A percentile compares a stretch with the other conserved stretches of the same genome.
Evolutionary conservation across 495 filamentous ascomycete genomes (phyloP).

Genomic region (Cryomyces minteri): DNA sequence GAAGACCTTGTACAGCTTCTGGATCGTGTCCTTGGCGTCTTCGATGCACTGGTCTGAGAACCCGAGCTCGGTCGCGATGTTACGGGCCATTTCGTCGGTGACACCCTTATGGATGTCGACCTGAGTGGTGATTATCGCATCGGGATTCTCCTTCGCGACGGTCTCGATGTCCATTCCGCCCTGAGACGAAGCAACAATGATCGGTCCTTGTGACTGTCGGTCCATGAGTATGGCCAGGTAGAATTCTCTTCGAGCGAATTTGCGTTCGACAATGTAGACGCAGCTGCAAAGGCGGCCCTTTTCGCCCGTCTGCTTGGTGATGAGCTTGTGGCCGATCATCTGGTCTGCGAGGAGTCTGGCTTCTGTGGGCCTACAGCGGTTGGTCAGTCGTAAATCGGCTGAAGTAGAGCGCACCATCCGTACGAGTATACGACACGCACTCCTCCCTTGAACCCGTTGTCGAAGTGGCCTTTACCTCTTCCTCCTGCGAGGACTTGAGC

Average conservation of each 20-base stretch:
- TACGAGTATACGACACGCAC: constrained; percentile 96
- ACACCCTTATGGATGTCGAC: constrained; percentile 91
- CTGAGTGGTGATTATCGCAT: constrained; percentile 81
- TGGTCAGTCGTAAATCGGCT: background rate
- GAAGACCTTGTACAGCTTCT: constrained; percentile 98
- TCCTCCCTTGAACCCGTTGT: constrained; percentile 97
- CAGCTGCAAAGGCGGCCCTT: constrained; percentile 80
- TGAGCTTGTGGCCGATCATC: constrained; percentile 99
- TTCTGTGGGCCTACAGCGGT: constrained; percentile 40
- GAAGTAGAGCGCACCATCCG: constrained; percentile 12
- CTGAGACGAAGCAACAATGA: constrained; percentile 94
- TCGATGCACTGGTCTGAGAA: constrained; percentile 95
- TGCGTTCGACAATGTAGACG: constrained; percentile 98
- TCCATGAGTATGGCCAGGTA: constrained; percentile 98
- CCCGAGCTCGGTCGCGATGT: constrained; percentile 80
- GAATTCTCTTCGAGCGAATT: constrained; percentile 97
- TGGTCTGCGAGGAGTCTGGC: constrained; percentile 96
- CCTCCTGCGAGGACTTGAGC: constrained; percentile 96
- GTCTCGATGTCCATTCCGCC: constrained; percentile 98
- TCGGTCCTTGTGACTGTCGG: constrained; percentile 72
- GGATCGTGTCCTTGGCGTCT: constrained; percentile 84
- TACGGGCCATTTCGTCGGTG: constrained; percentile 81
- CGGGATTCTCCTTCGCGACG: constrained; percentile 92
- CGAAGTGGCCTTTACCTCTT: constrained; percentile 90
- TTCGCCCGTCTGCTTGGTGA: constrained; percentile 97